These are phyloP conservation scores for Russula lepida DNA, from an alignment of 768 basidiomycete species.

Conservation along the genomic window DNA sequence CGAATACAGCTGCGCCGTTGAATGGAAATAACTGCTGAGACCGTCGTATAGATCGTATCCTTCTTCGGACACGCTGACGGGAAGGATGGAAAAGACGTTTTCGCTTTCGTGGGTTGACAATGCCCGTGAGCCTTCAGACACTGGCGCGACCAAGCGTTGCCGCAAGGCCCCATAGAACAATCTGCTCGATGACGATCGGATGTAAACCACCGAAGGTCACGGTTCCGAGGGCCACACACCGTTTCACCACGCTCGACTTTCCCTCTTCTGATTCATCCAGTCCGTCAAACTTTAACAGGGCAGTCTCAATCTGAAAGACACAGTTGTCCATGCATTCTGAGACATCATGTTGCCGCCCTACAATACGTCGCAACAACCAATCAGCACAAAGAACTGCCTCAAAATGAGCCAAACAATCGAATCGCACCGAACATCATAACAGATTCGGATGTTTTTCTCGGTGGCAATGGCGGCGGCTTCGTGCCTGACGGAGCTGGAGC, in stretches of 20 bases:
- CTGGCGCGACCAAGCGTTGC: constrained; percentile 43
- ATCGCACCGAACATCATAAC: constrained; percentile 84
- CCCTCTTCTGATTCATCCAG: constrained; percentile 40
- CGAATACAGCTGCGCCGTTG: constrained; percentile 80
- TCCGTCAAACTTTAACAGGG: constrained; percentile 66
- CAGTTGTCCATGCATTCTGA: constrained; percentile 99
- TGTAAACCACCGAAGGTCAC: neutral
- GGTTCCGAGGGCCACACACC: constrained; percentile 37
- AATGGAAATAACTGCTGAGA: constrained; percentile 84
- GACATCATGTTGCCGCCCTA: constrained; percentile 95
- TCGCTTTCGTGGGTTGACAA: constrained; percentile 74
- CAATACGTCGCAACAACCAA: neutral
- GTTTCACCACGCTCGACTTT: constrained; percentile 73
- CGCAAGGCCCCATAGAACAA: constrained; percentile 86
- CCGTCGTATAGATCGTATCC: constrained; percentile 93
- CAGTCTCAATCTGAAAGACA: constrained; percentile 97
- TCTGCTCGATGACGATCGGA: constrained; percentile 28
- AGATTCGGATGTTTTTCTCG: constrained; percentile 51
- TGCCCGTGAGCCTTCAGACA: constrained; percentile 34
- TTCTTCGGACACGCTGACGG: constrained; percentile 86
- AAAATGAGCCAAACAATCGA: constrained; percentile 23
- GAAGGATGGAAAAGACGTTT: constrained; percentile 88
- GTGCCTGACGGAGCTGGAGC: constrained; percentile 24
- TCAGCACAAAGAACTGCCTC: neutral
- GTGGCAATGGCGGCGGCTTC: constrained; percentile 48